These are phyloP conservation scores for Euphorbia peplus DNA, from an alignment of 345 rosid genomes.

Conservation along the genomic window DNA sequence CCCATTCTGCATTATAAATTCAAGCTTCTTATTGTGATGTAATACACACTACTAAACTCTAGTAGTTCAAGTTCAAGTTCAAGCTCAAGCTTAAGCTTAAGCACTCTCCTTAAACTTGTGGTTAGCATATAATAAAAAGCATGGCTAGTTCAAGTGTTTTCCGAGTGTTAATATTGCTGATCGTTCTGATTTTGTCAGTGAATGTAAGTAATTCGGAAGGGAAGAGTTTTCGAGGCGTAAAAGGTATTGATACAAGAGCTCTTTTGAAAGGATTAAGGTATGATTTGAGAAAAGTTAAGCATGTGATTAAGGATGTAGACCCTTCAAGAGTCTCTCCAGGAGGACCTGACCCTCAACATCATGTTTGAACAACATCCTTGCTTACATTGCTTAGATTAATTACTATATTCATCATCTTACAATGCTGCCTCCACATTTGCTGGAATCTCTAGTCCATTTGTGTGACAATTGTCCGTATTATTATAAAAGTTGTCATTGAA, in stretches of 20 bases:
- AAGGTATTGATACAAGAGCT: slow-evolving; percentile 15
- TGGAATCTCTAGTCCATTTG: too few relatives aligned
- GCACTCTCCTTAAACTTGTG: background rate
- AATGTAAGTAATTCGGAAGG: slow-evolving; percentile 13
- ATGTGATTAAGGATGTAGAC: background rate
- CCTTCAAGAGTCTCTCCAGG: slow-evolving; percentile 28
- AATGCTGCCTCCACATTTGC: too few relatives aligned
- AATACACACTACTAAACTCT: background rate
- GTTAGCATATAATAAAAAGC: background rate
- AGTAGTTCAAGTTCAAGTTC: background rate
- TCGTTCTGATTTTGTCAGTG: slow-evolving; percentile 25
- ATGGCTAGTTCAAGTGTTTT: slow-evolving; percentile 17
- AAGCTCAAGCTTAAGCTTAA: too few relatives aligned
- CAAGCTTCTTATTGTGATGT: background rate
- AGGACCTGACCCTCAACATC: slow-evolving; percentile 43
- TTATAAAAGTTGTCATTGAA: too few relatives aligned
- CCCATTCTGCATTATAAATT: slow-evolving; percentile 14
- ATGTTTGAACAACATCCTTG: background rate
- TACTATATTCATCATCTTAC: too few relatives aligned
- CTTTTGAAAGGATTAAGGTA: slow-evolving; percentile 20
- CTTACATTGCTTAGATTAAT: background rate
- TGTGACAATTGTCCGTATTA: too few relatives aligned
- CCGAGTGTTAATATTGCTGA: slow-evolving; percentile 12
- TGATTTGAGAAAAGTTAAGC: slow-evolving; percentile 17
- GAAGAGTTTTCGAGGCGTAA: slow-evolving; percentile 15